phyloP scores from a whole-genome alignment of 495 filamentous ascomycete species.

The Chaetomium tenue region DNA sequence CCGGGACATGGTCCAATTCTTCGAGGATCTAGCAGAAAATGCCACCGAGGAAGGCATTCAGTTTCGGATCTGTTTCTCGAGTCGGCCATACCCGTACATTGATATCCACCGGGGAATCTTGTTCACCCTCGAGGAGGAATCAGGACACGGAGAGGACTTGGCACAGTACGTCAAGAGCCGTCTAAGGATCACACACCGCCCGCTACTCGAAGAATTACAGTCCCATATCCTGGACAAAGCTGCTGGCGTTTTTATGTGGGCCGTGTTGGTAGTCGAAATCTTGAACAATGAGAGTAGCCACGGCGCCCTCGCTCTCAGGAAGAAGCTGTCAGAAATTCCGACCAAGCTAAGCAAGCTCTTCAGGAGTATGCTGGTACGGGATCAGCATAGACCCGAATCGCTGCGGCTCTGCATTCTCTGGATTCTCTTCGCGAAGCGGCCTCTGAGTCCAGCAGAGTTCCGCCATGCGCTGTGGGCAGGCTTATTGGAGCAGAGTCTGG shows the following conservation, averaged over 20 bases:
- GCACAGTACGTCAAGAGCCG: conserved; percentile 24
- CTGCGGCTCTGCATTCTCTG: conserved; percentile 40
- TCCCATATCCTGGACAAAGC: conserved; percentile 39
- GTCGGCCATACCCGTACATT: conserved; percentile 52
- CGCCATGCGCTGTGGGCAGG: conserved; percentile 38
- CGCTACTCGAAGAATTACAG: conserved; percentile 33
- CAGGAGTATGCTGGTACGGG: conserved; percentile 34
- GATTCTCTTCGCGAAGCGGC: conserved; percentile 37
- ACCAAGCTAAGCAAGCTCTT: conserved; percentile 34
- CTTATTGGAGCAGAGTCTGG: not conserved
- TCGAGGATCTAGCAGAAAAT: conserved; percentile 32
- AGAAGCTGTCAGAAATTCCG: conserved; percentile 34
- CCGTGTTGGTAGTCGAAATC: conserved; percentile 44
- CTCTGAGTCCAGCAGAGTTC: conserved; percentile 36
- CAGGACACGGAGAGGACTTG: conserved; percentile 25
- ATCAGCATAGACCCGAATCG: conserved; percentile 29
- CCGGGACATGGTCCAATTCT: conserved; percentile 36
- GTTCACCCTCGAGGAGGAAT: conserved; percentile 27
- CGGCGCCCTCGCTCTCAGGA: conserved; percentile 19
- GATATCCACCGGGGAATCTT: conserved; percentile 32
- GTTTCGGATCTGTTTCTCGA: conserved; percentile 47
- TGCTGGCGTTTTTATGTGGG: conserved; percentile 49
- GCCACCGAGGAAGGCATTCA: conserved; percentile 11
- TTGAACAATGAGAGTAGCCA: conserved; percentile 36
- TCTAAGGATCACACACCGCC: conserved; percentile 21